Evolutionary conservation across 805 yeast species (phyloP).

Genomic region (Nakazawaea wyomingensis): DNA sequence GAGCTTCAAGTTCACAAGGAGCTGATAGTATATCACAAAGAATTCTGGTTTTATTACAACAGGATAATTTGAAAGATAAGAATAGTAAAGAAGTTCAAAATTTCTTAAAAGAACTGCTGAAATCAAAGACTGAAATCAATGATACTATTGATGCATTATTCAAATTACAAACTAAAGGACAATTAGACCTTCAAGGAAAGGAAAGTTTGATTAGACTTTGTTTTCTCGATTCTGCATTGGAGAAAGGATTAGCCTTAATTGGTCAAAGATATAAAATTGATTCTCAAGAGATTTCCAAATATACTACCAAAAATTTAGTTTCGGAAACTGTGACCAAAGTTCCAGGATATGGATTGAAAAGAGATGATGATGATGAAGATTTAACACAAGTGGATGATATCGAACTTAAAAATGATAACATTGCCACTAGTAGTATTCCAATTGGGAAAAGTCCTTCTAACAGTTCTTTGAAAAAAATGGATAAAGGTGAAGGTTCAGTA

Average conservation of each 20-base stretch:
- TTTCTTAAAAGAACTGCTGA: slow-evolving; percentile 35
- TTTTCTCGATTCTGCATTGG: slow-evolving; percentile 64
- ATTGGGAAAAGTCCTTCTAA: slow-evolving; percentile 23
- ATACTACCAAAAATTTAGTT: slow-evolving; percentile 2
- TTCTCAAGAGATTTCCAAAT: slow-evolving; percentile 2
- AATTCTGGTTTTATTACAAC: slow-evolving; percentile 18
- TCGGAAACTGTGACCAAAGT: neutral
- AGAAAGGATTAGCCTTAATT: slow-evolving; percentile 41
- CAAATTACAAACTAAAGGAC: slow-evolving; percentile 47
- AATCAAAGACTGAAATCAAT: slow-evolving; percentile 37
- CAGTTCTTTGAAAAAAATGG: slow-evolving; percentile 29
- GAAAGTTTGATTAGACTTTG: slow-evolving; percentile 67
- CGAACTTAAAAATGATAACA: slow-evolving; percentile 14
- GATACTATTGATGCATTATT: slow-evolving; percentile 51
- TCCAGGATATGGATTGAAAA: no score
- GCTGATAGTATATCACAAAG: slow-evolving; percentile 19
- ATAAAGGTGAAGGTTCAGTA: slow-evolving; percentile 37
- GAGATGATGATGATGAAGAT: neutral
- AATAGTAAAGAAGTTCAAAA: slow-evolving; percentile 17
- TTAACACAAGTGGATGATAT: slow-evolving; percentile 5
- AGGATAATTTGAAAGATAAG: slow-evolving; percentile 7
- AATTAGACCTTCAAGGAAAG: slow-evolving; percentile 63
- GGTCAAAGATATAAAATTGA: slow-evolving; percentile 13
- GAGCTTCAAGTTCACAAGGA: neutral
- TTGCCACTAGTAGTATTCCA: neutral